These are phyloP conservation scores for Abelmoschus esculentus DNA, from an alignment of 345 rosid species.

Conservation along the genomic window DNA sequence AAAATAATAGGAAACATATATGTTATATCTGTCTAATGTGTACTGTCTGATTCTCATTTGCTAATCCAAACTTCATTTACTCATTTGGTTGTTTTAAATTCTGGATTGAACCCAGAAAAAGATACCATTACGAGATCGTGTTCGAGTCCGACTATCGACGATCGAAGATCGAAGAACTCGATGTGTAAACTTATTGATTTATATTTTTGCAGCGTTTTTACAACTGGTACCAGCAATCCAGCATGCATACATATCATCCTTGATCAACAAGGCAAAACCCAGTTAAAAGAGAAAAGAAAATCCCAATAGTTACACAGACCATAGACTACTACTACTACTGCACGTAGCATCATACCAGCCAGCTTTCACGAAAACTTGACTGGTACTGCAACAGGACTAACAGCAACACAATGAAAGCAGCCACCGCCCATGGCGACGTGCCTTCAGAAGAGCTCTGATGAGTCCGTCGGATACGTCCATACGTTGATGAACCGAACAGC, in stretches of 20 bases:
- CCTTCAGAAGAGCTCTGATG: constrained; percentile 49
- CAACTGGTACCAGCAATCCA: background rate
- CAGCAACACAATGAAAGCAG: constrained; percentile 68
- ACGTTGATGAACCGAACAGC: constrained; percentile 37
- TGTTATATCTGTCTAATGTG: background rate
- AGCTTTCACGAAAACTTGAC: constrained; percentile 15
- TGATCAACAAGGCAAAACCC: background rate
- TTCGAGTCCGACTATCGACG: background rate
- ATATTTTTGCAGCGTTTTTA: background rate
- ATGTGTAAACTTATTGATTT: background rate
- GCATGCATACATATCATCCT: background rate
- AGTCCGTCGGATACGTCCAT: constrained; percentile 38
- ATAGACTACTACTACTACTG: background rate
- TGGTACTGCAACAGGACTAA: constrained; percentile 66
- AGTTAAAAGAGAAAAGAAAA: background rate
- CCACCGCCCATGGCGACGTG: constrained; percentile 90
- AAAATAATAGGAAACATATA: background rate
- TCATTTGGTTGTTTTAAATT: background rate
- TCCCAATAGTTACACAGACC: background rate
- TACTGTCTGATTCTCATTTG: background rate
- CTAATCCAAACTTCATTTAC: background rate
- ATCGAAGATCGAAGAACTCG: no score
- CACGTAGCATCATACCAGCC: no score
- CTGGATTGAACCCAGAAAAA: background rate
- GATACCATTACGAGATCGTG: background rate